Percentiles rank a stretch among this genome's conserved stretches.
These are phyloP conservation scores for Pseudozyma thailandica DNA, from an alignment of 1,284 basidiomycete species.

Conservation along the genomic window DNA sequence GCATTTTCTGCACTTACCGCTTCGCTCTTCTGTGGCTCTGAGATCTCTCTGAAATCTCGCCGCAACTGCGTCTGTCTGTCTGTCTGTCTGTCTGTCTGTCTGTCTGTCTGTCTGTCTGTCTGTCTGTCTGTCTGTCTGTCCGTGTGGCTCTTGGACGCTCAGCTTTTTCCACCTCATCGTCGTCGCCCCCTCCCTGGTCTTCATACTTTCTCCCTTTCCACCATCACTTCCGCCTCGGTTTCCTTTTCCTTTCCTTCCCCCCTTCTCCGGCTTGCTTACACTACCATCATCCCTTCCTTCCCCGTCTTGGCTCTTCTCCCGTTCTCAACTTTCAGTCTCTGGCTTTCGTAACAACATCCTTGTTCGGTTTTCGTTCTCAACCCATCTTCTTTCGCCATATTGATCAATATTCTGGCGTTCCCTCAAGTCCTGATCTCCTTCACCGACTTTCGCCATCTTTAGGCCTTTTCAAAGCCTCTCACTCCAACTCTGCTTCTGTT, in stretches of 20 bases:
- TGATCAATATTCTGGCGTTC: no score
- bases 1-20: not conserved
- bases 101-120: not conserved
- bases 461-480: no score
- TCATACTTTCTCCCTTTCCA: slow-evolving; percentile 16
- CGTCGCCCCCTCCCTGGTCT: slow-evolving; percentile 10
- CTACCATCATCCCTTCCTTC: slow-evolving; percentile 6
- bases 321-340: no score
- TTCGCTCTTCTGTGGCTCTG: not conserved
- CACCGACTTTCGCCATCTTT: no score
- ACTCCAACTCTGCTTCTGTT: no score
- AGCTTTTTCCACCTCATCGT: slow-evolving; percentile 3
- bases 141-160: not conserved
- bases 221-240: slow-evolving; percentile 18
- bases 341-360: no score
- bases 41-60: no score
- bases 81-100: not conserved
- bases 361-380: no score
- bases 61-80: not conserved
- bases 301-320: not conserved
- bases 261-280: not conserved
- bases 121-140: not conserved
- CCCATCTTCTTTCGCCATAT: no score
- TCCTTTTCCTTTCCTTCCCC: slow-evolving; percentile 4
- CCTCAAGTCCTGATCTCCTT: no score